These are phyloP conservation scores for Solanum chmielewskii DNA, from an alignment of 257 asterid species.

Conservation along the genomic window DNA sequence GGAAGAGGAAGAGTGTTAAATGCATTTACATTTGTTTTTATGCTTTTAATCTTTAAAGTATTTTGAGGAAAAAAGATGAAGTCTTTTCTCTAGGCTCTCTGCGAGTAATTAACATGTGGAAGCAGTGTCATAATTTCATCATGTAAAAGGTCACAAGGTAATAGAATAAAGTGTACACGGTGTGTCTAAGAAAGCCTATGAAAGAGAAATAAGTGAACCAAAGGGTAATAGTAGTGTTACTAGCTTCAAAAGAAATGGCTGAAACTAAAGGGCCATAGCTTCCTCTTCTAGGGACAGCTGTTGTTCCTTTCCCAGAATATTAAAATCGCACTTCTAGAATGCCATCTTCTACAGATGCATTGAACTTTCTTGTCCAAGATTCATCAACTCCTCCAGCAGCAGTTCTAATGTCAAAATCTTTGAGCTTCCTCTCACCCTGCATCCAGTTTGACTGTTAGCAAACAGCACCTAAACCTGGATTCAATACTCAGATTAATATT, in stretches of 20 bases:
- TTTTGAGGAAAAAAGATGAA: not conserved
- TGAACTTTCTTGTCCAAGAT: not conserved
- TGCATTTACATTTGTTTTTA: not conserved
- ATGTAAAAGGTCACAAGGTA: not conserved
- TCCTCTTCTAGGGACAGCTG: constrained; percentile 3
- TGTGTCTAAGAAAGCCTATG: not conserved
- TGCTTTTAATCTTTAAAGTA: not conserved
- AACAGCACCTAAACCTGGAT: not conserved
- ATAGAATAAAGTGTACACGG: not conserved
- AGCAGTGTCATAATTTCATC: not conserved
- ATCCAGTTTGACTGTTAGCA: not conserved
- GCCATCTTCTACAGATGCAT: not conserved
- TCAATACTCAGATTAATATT: not conserved
- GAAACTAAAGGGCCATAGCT: constrained; percentile 23
- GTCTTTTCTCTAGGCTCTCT: not conserved
- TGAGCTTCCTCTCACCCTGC: constrained; percentile 3
- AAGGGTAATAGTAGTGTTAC: not conserved
- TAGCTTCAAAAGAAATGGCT: constrained; percentile 17
- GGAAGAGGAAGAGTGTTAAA: not conserved
- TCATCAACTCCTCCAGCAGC: constrained; percentile 13
- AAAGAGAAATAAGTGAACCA: not conserved
- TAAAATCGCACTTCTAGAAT: constrained; percentile 18
- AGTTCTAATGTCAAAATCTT: constrained; percentile 14
- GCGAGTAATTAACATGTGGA: not conserved
- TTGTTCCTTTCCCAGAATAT: constrained; percentile 26